A percentile compares a stretch with the other conserved stretches of the same genome.
Evolutionary conservation across 2,329 filamentous ascomycete genomes (phyloP).

Genomic region (Colletotrichum sp.): DNA sequence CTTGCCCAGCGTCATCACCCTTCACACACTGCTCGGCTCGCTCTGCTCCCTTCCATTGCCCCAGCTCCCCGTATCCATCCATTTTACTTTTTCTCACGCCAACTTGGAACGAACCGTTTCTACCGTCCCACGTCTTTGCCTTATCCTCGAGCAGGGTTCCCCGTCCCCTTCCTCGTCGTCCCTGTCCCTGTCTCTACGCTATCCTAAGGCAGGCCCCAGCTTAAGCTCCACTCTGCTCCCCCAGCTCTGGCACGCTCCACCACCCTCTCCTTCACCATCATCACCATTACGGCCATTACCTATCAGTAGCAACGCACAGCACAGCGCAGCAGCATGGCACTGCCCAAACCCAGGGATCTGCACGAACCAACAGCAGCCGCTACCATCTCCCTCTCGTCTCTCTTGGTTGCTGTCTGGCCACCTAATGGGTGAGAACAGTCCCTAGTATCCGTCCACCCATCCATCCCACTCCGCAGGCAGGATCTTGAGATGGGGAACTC

Average conservation of each 20-base stretch:
- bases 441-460: not conserved
- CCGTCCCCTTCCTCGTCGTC: not conserved
- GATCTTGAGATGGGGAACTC: not conserved
- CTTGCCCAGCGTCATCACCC: not conserved
- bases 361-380: not conserved
- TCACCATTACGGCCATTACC: not conserved
- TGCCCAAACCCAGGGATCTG: not conserved
- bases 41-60: constrained; percentile 3
- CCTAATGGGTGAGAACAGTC: not conserved
- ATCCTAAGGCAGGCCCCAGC: not conserved
- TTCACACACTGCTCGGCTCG: not conserved
- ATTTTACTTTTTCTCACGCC: constrained; percentile 17
- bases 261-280: not conserved
- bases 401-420: not conserved
- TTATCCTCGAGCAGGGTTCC: constrained; percentile 8
- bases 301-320: not conserved
- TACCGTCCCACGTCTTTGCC: constrained; percentile 20
- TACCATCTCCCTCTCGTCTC: not conserved
- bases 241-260: not conserved
- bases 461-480: not conserved
- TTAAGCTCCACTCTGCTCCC: not conserved
- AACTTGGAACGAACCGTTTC: constrained; percentile 22
- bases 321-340: not conserved
- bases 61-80: not conserved
- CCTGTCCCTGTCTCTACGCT: not conserved